Percentiles rank a stretch among this genome's conserved stretches.
These are phyloP conservation scores for Bacidia gigantensis DNA, from an alignment of 495 filamentous ascomycete species.

Conservation along the genomic window DNA sequence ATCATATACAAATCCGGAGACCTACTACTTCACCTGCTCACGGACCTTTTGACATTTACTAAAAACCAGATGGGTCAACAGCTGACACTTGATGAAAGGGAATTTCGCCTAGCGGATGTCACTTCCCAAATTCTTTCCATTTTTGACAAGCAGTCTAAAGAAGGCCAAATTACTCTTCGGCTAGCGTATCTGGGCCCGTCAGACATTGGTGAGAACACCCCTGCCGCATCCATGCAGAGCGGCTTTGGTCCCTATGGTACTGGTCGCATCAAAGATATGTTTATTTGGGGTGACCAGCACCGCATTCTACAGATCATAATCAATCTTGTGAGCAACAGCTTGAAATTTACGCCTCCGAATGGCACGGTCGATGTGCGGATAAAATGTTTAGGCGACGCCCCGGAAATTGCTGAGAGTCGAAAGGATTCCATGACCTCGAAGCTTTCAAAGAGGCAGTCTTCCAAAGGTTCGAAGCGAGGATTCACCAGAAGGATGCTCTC, in stretches of 20 bases:
- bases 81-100: constrained; percentile 65
- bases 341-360: constrained; percentile 79
- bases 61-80: constrained; percentile 85
- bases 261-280: constrained; percentile 55
- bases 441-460: constrained; percentile 12
- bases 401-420: constrained; percentile 14
- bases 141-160: constrained; percentile 77
- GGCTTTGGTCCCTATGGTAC: constrained; percentile 45
- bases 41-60: constrained; percentile 80
- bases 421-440: constrained; percentile 20
- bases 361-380: constrained; percentile 64
- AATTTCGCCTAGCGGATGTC: constrained; percentile 70
- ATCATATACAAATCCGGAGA: constrained; percentile 87
- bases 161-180: constrained; percentile 55
- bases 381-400: constrained; percentile 48
- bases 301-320: constrained; percentile 80
- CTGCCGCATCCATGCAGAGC: constrained; percentile 24
- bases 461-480: constrained; percentile 15
- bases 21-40: constrained; percentile 72
- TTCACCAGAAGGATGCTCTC: constrained; percentile 10
- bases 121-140: constrained; percentile 66
- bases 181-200: constrained; percentile 51
- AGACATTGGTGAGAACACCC: constrained; percentile 22
- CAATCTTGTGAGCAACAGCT: constrained; percentile 81
- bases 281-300: constrained; percentile 83